Evolutionary conservation across 805 yeast species (phyloP).

Genomic region (Clavispora santaluciae): DNA sequence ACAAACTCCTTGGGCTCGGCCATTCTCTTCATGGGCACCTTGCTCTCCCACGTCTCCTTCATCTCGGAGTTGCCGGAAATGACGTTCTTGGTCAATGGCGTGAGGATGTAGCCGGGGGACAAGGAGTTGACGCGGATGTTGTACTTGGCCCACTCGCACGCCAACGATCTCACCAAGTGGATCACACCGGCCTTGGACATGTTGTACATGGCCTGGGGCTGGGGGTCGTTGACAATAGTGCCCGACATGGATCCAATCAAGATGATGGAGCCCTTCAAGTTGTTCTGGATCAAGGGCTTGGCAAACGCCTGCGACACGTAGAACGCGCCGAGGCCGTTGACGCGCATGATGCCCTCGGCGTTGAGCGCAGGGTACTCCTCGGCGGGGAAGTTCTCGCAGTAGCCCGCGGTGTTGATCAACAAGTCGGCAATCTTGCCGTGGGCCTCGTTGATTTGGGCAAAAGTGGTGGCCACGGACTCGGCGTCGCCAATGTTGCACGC

Average conservation of each 20-base stretch:
- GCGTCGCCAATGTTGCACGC: conserved; percentile 70
- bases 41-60: conserved; percentile 68
- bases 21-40: conserved; percentile 75
- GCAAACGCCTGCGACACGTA: conserved; percentile 74
- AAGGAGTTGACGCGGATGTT: conserved; percentile 72
- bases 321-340: conserved; percentile 69
- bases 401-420: conserved; percentile 78
- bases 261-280: conserved; percentile 55
- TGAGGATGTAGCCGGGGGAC: conserved; percentile 76
- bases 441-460: conserved; percentile 48
- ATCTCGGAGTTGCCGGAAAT: conserved; percentile 54
- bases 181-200: conserved; percentile 85
- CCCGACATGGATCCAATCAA: conserved; percentile 80
- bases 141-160: conserved; percentile 78
- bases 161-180: conserved; percentile 70
- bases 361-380: conserved; percentile 68
- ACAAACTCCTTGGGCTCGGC: conserved; percentile 82
- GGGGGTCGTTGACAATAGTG: conserved; percentile 71
- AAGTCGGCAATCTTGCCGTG: conserved; percentile 61
- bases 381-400: conserved; percentile 76
- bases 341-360: conserved; percentile 65
- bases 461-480: conserved; percentile 50
- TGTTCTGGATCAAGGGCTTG: conserved; percentile 54
- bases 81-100: conserved; percentile 73
- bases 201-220: conserved; percentile 76